These are phyloP conservation scores for Neocatenulostroma microsporum DNA, from an alignment of 2,329 filamentous ascomycete genomes.

Conservation along the genomic window DNA sequence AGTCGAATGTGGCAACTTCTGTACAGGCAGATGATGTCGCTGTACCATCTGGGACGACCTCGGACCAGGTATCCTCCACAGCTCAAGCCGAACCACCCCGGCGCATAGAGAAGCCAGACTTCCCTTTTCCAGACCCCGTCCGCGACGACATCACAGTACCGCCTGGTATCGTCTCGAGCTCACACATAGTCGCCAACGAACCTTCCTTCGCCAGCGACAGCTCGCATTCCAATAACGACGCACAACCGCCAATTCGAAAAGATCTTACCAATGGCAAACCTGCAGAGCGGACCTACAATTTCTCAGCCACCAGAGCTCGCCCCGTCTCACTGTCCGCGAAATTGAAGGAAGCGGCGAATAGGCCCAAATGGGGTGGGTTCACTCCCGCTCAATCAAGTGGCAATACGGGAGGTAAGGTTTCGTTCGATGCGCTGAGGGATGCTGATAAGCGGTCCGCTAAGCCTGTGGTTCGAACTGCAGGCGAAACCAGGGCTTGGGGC, in stretches of 20 bases:
- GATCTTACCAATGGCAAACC: background rate
- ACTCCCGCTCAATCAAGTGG: background rate
- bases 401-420: no score
- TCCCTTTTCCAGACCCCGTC: background rate
- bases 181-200: background rate
- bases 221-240: no score
- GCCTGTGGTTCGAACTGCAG: conserved; percentile 4
- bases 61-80: no score
- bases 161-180: background rate
- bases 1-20: background rate
- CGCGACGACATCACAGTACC: background rate
- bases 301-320: background rate
- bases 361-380: conserved; percentile 4
- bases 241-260: background rate
- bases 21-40: background rate
- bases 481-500: conserved; percentile 7
- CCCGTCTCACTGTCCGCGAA: background rate
- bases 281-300: no score
- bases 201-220: background rate
- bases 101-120: background rate
- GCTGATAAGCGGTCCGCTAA: conserved; percentile 2
- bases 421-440: conserved; percentile 4
- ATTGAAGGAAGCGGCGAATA: conserved; percentile 1
- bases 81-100: no score
- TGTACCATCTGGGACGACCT: conserved; percentile 1